Evolutionary conservation across 1,139 yeast species (phyloP), one percentile per base, ranked within the genome.

Genomic region (Petasospora rhodanensis): DNA sequence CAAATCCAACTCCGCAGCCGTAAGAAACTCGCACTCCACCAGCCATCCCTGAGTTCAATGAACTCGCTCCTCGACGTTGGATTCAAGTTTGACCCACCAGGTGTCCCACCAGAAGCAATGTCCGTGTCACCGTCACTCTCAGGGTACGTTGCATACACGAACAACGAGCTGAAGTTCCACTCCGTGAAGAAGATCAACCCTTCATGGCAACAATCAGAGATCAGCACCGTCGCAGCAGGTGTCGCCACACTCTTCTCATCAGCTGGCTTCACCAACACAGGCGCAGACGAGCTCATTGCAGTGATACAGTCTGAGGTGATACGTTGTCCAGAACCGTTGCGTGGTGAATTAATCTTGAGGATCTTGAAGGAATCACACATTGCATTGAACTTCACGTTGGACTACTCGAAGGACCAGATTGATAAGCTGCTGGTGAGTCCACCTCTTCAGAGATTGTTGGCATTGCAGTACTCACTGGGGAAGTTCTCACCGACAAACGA

Each of bases 391-490:
- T 76, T 82, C 54, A 76, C 79, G 22, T 65, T 83, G 34, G 86
- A 81, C 25, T 72, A 78, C 38, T 68, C 76, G 9, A 68, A 60
- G 27, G 85, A 78, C 32, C 80, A 78, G 28, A 78, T 80, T 3
- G 93, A 82, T 48, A 79, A 78, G 52, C 62, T 82, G 38, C 60
- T 83, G 29, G 79, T 80, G 16, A 79, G 76, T 47, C 91, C 86
- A 17, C 85, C 87, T 3, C 63, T 79, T 37, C 94, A 79, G 51
- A 73, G 79, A 42, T 60, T 79, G 19, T 59, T 77, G 24, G 73
- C 80, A 21, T 61, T 82, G 27, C 94, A 85, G 51, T 62, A 80
- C 37, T 65, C 76, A 0, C 54, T 86, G 20, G 91, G 93, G 0
- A 82, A 82, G 12, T 50, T 64, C 7, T 67, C 77, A 64, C 55